Conservation (phyloP, 192 early-diverging fungal species). For the Dispira simplex region DNA sequence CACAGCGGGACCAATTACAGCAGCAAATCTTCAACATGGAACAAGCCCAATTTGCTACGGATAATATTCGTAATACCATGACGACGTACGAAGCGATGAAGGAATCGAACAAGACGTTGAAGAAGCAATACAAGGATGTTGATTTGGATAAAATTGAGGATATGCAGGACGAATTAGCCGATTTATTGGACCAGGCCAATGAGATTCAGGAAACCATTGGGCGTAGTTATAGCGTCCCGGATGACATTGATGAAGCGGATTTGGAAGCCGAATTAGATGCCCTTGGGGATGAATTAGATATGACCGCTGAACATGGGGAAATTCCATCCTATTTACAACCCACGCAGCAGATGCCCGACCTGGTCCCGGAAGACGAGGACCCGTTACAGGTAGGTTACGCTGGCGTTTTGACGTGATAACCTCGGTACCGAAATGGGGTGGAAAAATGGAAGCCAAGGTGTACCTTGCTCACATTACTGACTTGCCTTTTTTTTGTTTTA, state of each 20-base stretch:
- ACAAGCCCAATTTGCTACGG: conserved; percentile 78
- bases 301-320: conserved; percentile 62
- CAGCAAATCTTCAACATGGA: conserved; percentile 99
- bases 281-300: conserved; percentile 83
- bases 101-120: conserved; percentile 84
- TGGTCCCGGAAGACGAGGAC: conserved; percentile 10
- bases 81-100: conserved; percentile 96
- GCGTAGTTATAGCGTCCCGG: conserved; percentile 81
- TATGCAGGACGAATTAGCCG: conserved; percentile 98
- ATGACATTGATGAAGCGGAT: conserved; percentile 94
- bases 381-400: neutral
- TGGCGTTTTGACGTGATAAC: too few relatives aligned
- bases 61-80: conserved; percentile 96
- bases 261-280: conserved; percentile 98
- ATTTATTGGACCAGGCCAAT: conserved; percentile 91
- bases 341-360: conserved; percentile 33
- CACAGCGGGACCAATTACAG: conserved; percentile 82
- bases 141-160: conserved; percentile 87
- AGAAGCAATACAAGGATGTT: conserved; percentile 90
- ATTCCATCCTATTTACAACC: conserved; percentile 67
- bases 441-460: too few relatives aligned
- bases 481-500: too few relatives aligned
- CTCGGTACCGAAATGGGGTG: too few relatives aligned
- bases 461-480: too few relatives aligned
- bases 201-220: conserved; percentile 95